Base-by-base conservation (phyloP, 345 rosid genomes). In the Hibiscus mutabilis region DNA sequence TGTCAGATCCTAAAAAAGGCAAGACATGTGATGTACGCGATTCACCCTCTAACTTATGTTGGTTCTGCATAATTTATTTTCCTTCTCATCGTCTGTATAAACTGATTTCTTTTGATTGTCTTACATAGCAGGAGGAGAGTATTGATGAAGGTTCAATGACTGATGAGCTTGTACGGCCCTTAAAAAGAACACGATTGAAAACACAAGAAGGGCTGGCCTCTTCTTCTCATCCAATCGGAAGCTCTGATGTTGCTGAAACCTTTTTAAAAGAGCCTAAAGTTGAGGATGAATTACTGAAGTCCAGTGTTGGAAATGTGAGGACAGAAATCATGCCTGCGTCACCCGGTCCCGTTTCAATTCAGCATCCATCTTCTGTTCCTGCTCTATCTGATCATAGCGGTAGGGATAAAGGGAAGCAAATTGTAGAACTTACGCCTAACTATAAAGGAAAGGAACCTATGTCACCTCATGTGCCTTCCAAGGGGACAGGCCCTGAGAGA, bases 151-250 rank as follows among this genome's bases (percentile, higher is more conserved):
- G 81, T 60, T 78, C 67, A 55, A 47, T 18, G 1, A 76, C 78
- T 57, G 85, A 72, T 71, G 91, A 90, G 74, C 78, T 81, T 62
- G 82, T 82, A 51, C 89, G 75, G 2, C 98, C 97, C 18, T 60
- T 94, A 37, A 95, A 95, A 86, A 84, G 96, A 78, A 60, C 78
- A 70, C 85, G 95, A 11, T 77, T 71, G 31, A 86, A 86, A 77
- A 76, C 83, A 40, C 93, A 82, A 72, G 86, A 81, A 49, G 79
- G 78, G 73, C 74, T 72, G 15, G 55, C 40, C 44, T 69, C 83
- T 25, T 49, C 78, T 57, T 76, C 79, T 63, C 42, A 64, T 6
- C 73, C 64, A 29, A 58, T 71, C 68, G 58, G 65, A 71, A 78
- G 62, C 66, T 72, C 83, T 27, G 40, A 15, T 33, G 66, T 60